Evolutionary conservation across 805 yeast species (phyloP).

Genomic region (Kazachstania taianensis): DNA sequence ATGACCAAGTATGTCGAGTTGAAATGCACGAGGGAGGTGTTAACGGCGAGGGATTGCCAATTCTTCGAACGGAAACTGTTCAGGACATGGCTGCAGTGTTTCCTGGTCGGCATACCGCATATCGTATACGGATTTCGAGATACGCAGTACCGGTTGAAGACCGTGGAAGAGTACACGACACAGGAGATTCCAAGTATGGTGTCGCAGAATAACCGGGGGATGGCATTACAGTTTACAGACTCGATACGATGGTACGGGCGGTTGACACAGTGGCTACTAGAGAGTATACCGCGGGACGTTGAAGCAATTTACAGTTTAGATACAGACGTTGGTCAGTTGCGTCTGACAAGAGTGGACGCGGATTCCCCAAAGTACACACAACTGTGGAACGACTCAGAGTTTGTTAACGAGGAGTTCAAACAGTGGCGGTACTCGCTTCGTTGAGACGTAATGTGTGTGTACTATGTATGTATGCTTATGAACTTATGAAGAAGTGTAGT

Average conservation of each 20-base stretch:
- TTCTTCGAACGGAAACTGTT: conserved; percentile 69
- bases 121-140: conserved; percentile 84
- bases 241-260: conserved; percentile 73
- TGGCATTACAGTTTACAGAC: conserved; percentile 58
- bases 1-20: conserved; percentile 75
- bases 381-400: conserved; percentile 1
- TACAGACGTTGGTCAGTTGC: neutral
- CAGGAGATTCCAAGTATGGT: conserved; percentile 66
- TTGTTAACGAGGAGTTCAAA: conserved; percentile 2
- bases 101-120: conserved; percentile 69
- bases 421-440: conserved; percentile 3
- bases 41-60: conserved; percentile 44
- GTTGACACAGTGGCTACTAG: conserved; percentile 4
- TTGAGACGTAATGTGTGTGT: neutral
- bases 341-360: neutral
- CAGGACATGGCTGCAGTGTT: conserved; percentile 90
- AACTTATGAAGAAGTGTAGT: conserved; percentile 1
- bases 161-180: conserved; percentile 66
- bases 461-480: neutral
- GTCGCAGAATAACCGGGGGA: conserved; percentile 33
- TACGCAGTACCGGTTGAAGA: conserved; percentile 45
- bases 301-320: neutral
- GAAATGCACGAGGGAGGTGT: conserved; percentile 57
- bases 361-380: neutral
- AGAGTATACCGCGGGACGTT: neutral